Evolutionary conservation across 2,329 filamentous ascomycete species (phyloP), one percentile per base, ranked within the genome.

Genomic region (Alternaria postmessia): DNA sequence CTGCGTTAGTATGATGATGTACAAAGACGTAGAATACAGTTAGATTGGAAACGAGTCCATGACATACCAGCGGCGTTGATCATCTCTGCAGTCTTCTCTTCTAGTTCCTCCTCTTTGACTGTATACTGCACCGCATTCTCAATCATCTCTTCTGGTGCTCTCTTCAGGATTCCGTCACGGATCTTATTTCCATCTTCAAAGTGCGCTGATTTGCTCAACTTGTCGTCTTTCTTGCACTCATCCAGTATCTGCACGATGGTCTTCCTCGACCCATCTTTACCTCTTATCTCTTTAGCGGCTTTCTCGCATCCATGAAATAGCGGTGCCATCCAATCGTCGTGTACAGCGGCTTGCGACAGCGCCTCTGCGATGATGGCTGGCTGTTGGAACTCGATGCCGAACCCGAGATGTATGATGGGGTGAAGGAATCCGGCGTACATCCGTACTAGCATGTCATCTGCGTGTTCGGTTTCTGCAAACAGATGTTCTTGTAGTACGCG

Each of bases 401-500:
- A 96, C 49, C 93, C 91, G 20, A 96, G 84, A 74, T 96, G 92
- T 63, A 97, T 94, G 16, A 95, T 80, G 2, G 93, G 92, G 72
- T 96, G 92, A 2, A 93, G 68, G 63, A 94, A 85, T 0, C 91
- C 88, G 16, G 84, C 85, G 71, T 87, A 93, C 71, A 94, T 80
- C 18, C 93, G 84, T 2, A 83, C 82, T 3, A 94, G 79, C 82
- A 97, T 81, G 62, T 89, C 88, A 39, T 93, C 87, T 5, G 89
- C 88, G 43, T 84, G 80, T 43, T 88, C 84, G 56, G 89, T 86
- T 2, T 85, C 86, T 3, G 85, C 82, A 72, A 97, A 92, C 0
- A 96, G 63, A 69, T 91, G 89, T 70, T 91, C 85, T 16, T 83
- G 79, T 28, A 96, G 57, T 0, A 89, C 87, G 1, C 81, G 77